Conservation (phyloP, 768 basidiomycete species). For the Termitomyces bulborhizus region DNA sequence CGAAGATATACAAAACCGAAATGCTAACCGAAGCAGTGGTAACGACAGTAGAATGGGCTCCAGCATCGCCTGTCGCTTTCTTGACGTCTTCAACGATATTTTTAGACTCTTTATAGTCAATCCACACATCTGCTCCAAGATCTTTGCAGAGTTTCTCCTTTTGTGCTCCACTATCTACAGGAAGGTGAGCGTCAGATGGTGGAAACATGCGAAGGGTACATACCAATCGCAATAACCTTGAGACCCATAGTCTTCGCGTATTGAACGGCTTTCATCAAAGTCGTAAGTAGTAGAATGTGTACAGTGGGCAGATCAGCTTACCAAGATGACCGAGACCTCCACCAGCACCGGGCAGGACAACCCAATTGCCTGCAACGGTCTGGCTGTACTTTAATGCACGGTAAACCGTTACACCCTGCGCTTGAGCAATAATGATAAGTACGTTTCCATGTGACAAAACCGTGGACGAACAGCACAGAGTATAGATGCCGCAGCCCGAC, state of each 20-base stretch:
- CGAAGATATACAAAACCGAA: neutral
- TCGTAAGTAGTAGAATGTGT: neutral
- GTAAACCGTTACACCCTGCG: conserved; percentile 77
- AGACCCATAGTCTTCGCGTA: conserved; percentile 76
- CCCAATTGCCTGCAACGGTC: conserved; percentile 63
- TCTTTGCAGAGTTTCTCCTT: conserved; percentile 8
- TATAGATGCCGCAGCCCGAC: conserved; percentile 65
- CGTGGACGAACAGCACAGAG: conserved; percentile 69
- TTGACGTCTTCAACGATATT: conserved; percentile 64
- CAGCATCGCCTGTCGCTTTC: conserved; percentile 55
- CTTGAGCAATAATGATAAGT: conserved; percentile 6
- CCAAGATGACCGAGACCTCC: conserved; percentile 82
- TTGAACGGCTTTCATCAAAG: conserved; percentile 61
- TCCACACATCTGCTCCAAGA: conserved; percentile 53
- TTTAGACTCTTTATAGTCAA: conserved; percentile 70
- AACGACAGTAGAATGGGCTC: conserved; percentile 67
- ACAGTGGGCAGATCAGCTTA: conserved; percentile 15
- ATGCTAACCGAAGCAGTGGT: conserved; percentile 43
- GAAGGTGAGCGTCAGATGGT: neutral
- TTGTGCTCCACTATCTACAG: neutral
- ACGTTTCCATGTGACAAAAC: too few relatives aligned
- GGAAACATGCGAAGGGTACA: neutral
- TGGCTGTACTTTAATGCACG: conserved; percentile 74
- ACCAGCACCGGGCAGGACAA: conserved; percentile 73
- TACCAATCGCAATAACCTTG: conserved; percentile 71